Evolutionary conservation across 176 grass and related monocot genomes (phyloP), one percentile per base, ranked within the genome.

Genomic region (Thalia dealbata): DNA sequence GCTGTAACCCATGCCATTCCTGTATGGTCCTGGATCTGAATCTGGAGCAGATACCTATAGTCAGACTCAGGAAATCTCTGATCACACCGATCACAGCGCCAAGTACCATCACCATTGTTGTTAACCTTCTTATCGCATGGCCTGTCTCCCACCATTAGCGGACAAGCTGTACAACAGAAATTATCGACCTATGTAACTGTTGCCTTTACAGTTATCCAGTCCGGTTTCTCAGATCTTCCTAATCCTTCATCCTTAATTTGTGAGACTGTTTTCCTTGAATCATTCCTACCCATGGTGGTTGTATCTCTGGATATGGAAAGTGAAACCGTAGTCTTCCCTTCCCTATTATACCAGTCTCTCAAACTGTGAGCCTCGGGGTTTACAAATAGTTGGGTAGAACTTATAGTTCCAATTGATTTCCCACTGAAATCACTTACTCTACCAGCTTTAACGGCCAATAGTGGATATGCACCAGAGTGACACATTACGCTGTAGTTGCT

Each of bases 231-330:
- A 29, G 63, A 30, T 73, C 35, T 65, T 18, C 95, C 90, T 64
- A 99, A 84, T 19, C 83, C 56, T 45, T 91, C 90, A 56, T 93
- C 87, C 83, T 91, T 93, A 58, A 99, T 99, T 76, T 93, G 90
- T 30, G 68, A 30, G n/a, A 86, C 75, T 58, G 83, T 85, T 78
- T 83, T 93, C 27, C 95, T 78, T 35, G 79, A 71, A 71, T 87
- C 87, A 79, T 64, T 80, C 81, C 77, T 73, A 19, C 87, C 83
- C 70, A 82, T 77, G 45, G 60, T 58, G 74, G 76, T 64, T 26
- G 65, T 75, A 75, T 86, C 86, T 46, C 68, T 78, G 27, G 85
- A 84, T 82, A 99, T 79, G 72, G 90, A 91, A 76, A 86, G 18
- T 50, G 74, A 80, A 71, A 74, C 50, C 73, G 78, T 24, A 67